Evolutionary conservation across 225 moss, liverwort and hornwort genomes (phyloP), one percentile per base, ranked within the genome.

Genomic region (Climacium dendroides): DNA sequence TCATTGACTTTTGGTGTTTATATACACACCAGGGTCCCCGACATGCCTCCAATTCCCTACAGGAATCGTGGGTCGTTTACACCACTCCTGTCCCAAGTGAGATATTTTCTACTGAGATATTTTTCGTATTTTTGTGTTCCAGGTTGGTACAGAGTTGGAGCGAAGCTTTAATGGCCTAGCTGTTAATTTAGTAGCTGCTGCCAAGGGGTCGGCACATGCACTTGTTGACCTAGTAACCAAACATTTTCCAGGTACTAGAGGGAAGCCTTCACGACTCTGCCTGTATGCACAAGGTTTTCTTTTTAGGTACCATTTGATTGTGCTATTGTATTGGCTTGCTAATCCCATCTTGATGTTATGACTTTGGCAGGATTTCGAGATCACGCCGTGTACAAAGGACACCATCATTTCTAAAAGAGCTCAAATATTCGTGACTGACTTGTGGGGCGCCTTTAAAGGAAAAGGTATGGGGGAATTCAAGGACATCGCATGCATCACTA

Each of bases 361-460:
- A 70, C 35, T 80, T 47, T 41, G 84, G 70, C 96, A 97, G 97
- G 97, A 60, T 99, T 99, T 83, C 92, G 97, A 74, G 98, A 99
- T 87, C 98, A 97, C 82, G 81, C 93, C 37, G 89, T 96, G 13
- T 99, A 99, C 91, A 99, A 96, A 91, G 95, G 97, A 26, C 97
- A 91, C 87, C 98, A 99, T 97, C 61, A 87, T 99, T 39, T 99
- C 97, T 81, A 99, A 99, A 77, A 93, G 98, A 87, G 98, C 98
- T 80, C 98, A 99, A 90, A 99, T 99, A 63, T 97, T 99, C 67
- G 97, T 96, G 30, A 97, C 95, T 24, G 98, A 99, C 90, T 78
- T 99, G 62, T 99, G 98, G 98, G 98, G 98, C 34, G 98, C 98
- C 72, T 99, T 99, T 53, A 89, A 92, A 85, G 97, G 98, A 65